Percentiles rank a stretch among this genome's conserved stretches.
Conservation (phyloP, 23 red algal genomes). For the Gracilaria domingensis region DNA sequence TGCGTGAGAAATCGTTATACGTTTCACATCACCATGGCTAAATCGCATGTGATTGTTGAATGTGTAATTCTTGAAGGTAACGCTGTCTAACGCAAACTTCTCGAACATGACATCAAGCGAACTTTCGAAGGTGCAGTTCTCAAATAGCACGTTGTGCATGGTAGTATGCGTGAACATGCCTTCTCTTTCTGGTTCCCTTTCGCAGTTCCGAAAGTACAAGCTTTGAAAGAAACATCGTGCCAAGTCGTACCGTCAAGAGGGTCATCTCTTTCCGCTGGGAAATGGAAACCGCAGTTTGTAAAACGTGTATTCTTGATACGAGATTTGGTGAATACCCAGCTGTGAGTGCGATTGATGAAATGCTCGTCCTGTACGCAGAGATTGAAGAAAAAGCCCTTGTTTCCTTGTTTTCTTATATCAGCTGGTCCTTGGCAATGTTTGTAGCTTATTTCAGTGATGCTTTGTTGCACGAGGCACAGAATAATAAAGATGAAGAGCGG, state of each 20-base stretch:
- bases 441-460: conserved; percentile 34
- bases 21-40: conserved; percentile 1
- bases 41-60: conserved; percentile 34
- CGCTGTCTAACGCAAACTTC: conserved; percentile 36
- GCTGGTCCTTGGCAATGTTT: conserved; percentile 28
- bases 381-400: conserved; percentile 39
- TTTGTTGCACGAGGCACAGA: background rate
- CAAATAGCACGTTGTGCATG: conserved; percentile 50
- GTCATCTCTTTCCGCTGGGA: background rate
- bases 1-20: conserved; percentile 23
- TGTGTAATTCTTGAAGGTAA: conserved; percentile 26
- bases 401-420: conserved; percentile 26
- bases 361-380: conserved; percentile 29
- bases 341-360: conserved; percentile 21
- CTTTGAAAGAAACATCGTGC: conserved; percentile 55
- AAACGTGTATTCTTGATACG: conserved; percentile 34
- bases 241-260: conserved; percentile 38
- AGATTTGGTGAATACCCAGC: conserved; percentile 41
- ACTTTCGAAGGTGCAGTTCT: conserved; percentile 37
- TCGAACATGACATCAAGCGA: conserved; percentile 28
- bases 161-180: conserved; percentile 42
- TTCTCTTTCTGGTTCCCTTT: conserved; percentile 2
- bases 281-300: conserved; percentile 12
- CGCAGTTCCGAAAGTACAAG: conserved; percentile 43
- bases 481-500: background rate